These are phyloP conservation scores for Fusarium paranaense DNA, from an alignment of 2,329 filamentous ascomycete genomes.

Conservation along the genomic window DNA sequence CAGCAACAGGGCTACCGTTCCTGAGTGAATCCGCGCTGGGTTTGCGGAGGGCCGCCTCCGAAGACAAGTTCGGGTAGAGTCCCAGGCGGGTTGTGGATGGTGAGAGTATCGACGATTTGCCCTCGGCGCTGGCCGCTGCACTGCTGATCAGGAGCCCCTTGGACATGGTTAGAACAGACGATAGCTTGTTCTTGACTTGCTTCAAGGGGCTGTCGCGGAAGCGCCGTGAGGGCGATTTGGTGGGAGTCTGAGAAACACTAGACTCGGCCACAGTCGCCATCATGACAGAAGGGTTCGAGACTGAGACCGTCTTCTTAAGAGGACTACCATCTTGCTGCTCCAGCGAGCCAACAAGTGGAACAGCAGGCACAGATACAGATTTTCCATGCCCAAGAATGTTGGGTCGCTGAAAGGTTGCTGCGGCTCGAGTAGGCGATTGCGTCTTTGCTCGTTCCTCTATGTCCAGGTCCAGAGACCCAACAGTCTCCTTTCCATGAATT, in stretches of 20 bases:
- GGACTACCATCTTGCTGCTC: conserved; percentile 38
- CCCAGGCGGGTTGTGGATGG: conserved; percentile 63
- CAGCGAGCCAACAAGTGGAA: conserved; percentile 49
- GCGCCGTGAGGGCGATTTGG: conserved; percentile 67
- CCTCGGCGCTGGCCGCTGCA: conserved; percentile 71
- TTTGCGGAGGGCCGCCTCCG: conserved; percentile 57
- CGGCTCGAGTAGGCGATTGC: conserved; percentile 25
- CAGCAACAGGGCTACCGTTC: conserved; percentile 25
- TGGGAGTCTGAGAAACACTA: conserved; percentile 58
- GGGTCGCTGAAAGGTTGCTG: conserved; percentile 29
- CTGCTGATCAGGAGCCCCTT: conserved; percentile 87
- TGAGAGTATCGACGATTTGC: conserved; percentile 68
- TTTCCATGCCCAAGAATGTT: conserved; percentile 61
- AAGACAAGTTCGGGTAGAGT: conserved; percentile 58
- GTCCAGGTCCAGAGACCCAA: conserved; percentile 52
- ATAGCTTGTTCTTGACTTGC: conserved; percentile 92
- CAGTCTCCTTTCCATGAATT: conserved; percentile 60
- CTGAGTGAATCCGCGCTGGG: conserved; percentile 36
- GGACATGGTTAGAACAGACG: conserved; percentile 89
- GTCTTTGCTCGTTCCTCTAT: conserved; percentile 7
- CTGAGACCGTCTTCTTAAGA: conserved; percentile 71
- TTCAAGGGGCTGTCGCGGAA: conserved; percentile 84
- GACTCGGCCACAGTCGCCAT: conserved; percentile 58
- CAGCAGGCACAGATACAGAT: conserved; percentile 70
- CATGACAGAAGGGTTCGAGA: conserved; percentile 65